Evolutionary conservation across 2,329 filamentous ascomycete species (phyloP).

Genomic region (Apiospora saccharicola): DNA sequence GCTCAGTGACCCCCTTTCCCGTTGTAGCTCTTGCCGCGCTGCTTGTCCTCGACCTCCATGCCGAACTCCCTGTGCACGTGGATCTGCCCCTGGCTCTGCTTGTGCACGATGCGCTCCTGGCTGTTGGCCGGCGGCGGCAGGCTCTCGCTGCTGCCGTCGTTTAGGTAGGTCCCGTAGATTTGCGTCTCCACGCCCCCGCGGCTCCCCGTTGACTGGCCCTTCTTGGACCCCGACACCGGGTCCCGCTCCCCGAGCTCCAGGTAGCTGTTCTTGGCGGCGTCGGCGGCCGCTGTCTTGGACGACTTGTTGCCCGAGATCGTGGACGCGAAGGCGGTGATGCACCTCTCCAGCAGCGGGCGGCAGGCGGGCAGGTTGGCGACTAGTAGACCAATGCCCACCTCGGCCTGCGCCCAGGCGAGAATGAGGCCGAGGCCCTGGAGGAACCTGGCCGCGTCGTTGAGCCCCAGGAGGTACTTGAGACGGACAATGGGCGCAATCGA

Average conservation of each 20-base stretch:
- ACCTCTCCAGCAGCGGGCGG: not conserved
- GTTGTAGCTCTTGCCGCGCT: not conserved
- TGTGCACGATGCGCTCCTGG: constrained; percentile 8
- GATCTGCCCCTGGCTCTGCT: not conserved
- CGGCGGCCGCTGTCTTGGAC: not conserved
- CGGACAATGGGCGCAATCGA: constrained; percentile 15
- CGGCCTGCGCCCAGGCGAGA: constrained; percentile 5
- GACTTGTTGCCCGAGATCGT: not conserved
- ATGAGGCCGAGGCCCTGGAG: not conserved
- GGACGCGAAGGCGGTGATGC: not conserved
- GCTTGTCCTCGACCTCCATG: not conserved
- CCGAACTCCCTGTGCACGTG: not conserved
- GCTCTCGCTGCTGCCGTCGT: not conserved
- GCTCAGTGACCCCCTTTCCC: not conserved
- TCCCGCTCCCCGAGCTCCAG: constrained; percentile 11
- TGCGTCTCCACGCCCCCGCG: not conserved
- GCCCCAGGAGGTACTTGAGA: constrained; percentile 1
- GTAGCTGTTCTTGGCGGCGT: not conserved
- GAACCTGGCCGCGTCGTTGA: not conserved
- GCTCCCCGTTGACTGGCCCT: not conserved
- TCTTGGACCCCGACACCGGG: not conserved
- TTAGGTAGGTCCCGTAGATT: not conserved
- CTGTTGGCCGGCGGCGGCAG: not conserved
- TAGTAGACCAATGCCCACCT: constrained; percentile 7
- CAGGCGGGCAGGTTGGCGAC: constrained; percentile 7